Percentiles rank a stretch among this genome's conserved stretches.
These are phyloP conservation scores for Zelopaecilomyces penicillatus DNA, from an alignment of 2,329 filamentous ascomycete genomes.

Conservation along the genomic window DNA sequence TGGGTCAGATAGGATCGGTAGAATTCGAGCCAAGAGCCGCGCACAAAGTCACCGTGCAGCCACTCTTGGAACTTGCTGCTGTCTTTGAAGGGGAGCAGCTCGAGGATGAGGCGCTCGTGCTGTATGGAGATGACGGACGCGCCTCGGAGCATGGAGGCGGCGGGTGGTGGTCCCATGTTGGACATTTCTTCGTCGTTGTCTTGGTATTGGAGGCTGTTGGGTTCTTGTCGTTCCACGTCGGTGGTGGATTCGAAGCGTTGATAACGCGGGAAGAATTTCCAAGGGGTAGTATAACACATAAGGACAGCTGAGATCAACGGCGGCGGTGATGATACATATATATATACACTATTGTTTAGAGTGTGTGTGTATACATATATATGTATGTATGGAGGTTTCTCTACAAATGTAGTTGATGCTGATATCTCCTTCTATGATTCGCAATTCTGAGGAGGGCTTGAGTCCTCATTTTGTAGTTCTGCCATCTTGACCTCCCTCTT, in stretches of 20 bases:
- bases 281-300: background rate
- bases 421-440: too few species aligned
- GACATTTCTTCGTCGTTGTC: background rate
- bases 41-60: slow-evolving; percentile 23
- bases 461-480: too few species aligned
- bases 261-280: background rate
- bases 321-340: too few species aligned
- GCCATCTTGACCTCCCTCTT: too few species aligned
- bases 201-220: background rate
- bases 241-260: background rate
- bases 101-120: slow-evolving; percentile 30
- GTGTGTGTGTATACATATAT: too few species aligned
- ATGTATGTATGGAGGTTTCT: too few species aligned
- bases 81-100: slow-evolving; percentile 30
- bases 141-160: background rate
- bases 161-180: background rate
- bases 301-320: background rate
- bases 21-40: slow-evolving; percentile 31
- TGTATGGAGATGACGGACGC: slow-evolving; percentile 18
- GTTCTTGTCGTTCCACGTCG: too few species aligned
- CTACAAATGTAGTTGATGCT: too few species aligned
- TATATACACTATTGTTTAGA: too few species aligned
- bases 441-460: too few species aligned
- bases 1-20: slow-evolving; percentile 20
- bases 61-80: slow-evolving; percentile 25